These are phyloP conservation scores for Chaetomium tenue DNA, from an alignment of 495 filamentous ascomycete species.

Conservation along the genomic window DNA sequence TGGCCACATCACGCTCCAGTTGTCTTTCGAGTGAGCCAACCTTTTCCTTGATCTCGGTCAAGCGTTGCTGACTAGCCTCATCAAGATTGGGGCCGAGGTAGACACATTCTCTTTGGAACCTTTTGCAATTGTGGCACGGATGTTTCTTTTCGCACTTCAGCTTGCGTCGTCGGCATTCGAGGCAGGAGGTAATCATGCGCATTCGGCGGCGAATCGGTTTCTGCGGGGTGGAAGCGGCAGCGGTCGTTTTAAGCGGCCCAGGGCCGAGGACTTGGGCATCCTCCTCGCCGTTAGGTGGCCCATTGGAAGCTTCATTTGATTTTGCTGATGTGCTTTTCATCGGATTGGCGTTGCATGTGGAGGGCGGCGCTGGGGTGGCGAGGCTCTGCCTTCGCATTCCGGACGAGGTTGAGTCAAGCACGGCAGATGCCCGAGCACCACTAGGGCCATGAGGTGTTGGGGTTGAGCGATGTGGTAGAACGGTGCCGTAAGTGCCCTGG, in stretches of 20 bases:
- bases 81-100: constrained; percentile 62
- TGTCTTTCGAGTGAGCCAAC: constrained; percentile 62
- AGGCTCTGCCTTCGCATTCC: not conserved
- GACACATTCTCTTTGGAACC: constrained; percentile 61
- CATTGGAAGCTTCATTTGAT: too few species aligned
- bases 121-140: constrained; percentile 69
- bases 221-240: not conserved
- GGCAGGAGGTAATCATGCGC: constrained; percentile 65
- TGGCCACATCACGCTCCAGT: constrained; percentile 56
- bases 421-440: too few species aligned
- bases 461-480: not conserved
- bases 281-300: constrained; percentile 8
- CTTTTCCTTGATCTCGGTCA: constrained; percentile 69
- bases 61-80: constrained; percentile 56
- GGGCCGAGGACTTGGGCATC: not conserved
- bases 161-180: constrained; percentile 75
- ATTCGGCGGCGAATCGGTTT: constrained; percentile 61
- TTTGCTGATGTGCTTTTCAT: not conserved
- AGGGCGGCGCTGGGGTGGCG: not conserved
- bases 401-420: not conserved
- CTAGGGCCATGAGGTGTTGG: not conserved
- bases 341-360: not conserved
- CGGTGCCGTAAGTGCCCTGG: not conserved
- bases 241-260: not conserved
- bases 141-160: constrained; percentile 74